Evolutionary conservation across 345 rosid genomes (phyloP), one percentile per base, ranked within the genome.

Genomic region (Streptanthus diversifolius): DNA sequence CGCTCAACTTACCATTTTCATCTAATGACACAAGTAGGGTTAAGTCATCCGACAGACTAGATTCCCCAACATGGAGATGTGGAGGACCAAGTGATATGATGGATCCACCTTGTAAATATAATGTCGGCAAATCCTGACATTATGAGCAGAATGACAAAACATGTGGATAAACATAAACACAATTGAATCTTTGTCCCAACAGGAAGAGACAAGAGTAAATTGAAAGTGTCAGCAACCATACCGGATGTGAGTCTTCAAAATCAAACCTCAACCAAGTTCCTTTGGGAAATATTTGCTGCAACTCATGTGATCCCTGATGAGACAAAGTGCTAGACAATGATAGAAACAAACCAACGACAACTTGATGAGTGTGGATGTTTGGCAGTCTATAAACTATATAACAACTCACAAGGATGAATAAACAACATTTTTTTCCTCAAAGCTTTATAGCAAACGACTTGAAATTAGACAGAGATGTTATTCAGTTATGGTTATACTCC

Each of bases 41-140:
- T 61, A 93, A 81, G 73, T 90, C 98, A 73, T 93, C 97, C 12
- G 83, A 80, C 63, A 68, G 63, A 40, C 76, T 84, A 60, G 80
- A 83, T 78, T 90, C 93, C 61, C 84, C 92, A 65, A 86, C 80
- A 82, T 89, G 85, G 68, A 87, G 86, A 82, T 86, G 83, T 41
- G 85, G 81, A 73, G 82, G 89, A 77, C 87, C 89, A 66, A 80
- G 32, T 29, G 92, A 84, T 82, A 93, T 78, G 68, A 93, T 87
- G 70, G 87, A 86, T 80, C 98, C 98, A 19, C 97, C 97, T 88
- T 79, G 90, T 83, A 90, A 87, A 82, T 81, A 89, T 77, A 93
- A 80, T 10, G 83, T 73, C 27, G 97, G 98, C 66, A 93, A 85
- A 81, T 93, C 97, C 97, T 93, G 84, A 54, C 39, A 79, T 51